Conservation (phyloP, 2,329 filamentous ascomycete genomes). For the Microcyclospora tardicrescens region DNA sequence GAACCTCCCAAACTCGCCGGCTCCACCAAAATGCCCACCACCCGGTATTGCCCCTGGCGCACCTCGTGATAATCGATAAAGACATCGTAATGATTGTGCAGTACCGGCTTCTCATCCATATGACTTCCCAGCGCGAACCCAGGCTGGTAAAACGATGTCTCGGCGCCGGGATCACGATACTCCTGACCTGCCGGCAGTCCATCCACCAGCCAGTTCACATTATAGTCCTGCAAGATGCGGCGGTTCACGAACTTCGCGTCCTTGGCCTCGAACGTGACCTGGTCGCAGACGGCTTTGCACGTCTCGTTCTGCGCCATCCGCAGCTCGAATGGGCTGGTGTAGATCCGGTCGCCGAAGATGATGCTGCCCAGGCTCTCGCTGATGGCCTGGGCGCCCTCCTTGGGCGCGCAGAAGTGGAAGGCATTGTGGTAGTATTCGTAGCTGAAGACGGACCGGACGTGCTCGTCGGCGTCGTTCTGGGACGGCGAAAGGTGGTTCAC, state of each 20-base stretch:
- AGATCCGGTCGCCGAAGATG: conserved; percentile 91
- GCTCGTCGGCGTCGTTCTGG: conserved; percentile 60
- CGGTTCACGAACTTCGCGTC: conserved; percentile 69
- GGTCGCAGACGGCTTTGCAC: conserved; percentile 67
- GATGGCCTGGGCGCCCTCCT: conserved; percentile 62
- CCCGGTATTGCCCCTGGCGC: conserved; percentile 57
- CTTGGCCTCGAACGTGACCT: conserved; percentile 50
- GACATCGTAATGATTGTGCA: conserved; percentile 97
- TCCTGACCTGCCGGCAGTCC: conserved; percentile 82
- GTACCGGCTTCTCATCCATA: conserved; percentile 42
- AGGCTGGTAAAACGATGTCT: conserved; percentile 74
- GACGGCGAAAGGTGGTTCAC: conserved; percentile 90
- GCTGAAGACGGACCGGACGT: conserved; percentile 81
- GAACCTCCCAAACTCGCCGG: conserved; percentile 58
- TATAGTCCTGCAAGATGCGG: conserved; percentile 74
- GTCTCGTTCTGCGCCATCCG: conserved; percentile 77
- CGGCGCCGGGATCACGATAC: conserved; percentile 61
- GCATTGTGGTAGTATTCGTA: conserved; percentile 89
- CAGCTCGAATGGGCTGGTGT: conserved; percentile 86
- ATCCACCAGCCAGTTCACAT: conserved; percentile 91
- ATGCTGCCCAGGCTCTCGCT: conserved; percentile 91
- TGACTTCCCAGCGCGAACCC: conserved; percentile 63
- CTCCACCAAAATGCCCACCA: conserved; percentile 83
- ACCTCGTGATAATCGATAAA: conserved; percentile 83
- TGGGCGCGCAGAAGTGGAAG: conserved; percentile 79